Conservation (phyloP, 164 flowering plant genomes). For the Sedum album region DNA sequence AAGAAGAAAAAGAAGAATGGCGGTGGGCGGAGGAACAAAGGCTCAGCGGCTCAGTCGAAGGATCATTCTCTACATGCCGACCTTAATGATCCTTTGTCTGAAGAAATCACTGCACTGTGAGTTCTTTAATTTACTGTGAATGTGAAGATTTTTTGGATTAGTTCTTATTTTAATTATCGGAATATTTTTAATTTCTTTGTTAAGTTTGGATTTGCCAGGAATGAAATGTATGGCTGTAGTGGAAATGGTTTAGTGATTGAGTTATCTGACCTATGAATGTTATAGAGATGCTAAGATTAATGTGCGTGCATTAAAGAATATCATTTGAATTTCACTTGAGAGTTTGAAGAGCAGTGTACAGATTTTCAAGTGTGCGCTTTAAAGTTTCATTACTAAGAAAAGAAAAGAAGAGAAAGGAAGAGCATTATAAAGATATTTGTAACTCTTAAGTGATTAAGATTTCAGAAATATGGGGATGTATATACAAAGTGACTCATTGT, state of each 20-base stretch:
- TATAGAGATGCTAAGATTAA: too few relatives aligned
- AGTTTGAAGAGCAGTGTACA: background rate
- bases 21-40: constrained; percentile 29
- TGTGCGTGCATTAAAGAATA: too few relatives aligned
- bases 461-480: too few relatives aligned
- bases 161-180: background rate
- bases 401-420: background rate
- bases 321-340: background rate
- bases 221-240: background rate
- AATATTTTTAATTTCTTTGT: background rate
- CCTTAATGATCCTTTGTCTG: constrained; percentile 30
- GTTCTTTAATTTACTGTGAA: constrained; percentile 10
- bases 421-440: too few relatives aligned
- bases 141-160: too few relatives aligned
- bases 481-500: background rate
- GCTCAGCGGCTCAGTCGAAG: constrained; percentile 24
- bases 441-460: too few relatives aligned
- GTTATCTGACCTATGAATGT: too few relatives aligned
- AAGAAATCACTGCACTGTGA: constrained; percentile 57
- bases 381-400: too few relatives aligned
- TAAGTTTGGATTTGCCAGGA: background rate
- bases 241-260: too few relatives aligned
- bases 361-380: background rate
- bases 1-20: constrained; percentile 52
- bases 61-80: constrained; percentile 30